phyloP scores from a whole-genome alignment of 345 rosid species.

The Diplotaxis tenuifolia region DNA sequence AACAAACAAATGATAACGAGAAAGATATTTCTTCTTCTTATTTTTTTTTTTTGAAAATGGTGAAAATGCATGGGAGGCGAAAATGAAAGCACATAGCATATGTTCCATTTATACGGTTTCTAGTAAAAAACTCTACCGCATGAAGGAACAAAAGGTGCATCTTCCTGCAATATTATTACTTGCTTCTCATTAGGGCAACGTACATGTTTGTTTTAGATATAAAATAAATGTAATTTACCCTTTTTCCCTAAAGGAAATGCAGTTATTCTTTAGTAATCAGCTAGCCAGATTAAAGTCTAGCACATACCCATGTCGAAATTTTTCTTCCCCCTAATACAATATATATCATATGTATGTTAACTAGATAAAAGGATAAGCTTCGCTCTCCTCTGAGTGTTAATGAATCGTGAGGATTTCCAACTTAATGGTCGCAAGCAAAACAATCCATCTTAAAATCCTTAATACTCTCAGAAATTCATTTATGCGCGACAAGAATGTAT shows the following conservation, averaged over 20 bases:
- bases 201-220: not conserved
- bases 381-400: not conserved
- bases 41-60: not conserved
- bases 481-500: too few relatives aligned
- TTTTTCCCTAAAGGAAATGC: too few relatives aligned
- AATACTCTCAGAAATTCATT: too few relatives aligned
- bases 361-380: not conserved
- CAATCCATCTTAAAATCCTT: too few relatives aligned
- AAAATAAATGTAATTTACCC: too few relatives aligned
- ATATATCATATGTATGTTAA: not conserved
- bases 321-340: not conserved
- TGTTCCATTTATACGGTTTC: constrained; percentile 20
- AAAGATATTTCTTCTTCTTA: not conserved
- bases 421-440: not conserved
- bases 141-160: constrained; percentile 10
- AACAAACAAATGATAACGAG: not conserved
- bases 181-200: not conserved
- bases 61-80: constrained; percentile 17
- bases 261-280: not conserved
- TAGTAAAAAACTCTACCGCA: not conserved
- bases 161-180: not conserved
- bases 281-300: not conserved
- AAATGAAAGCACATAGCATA: constrained; percentile 28
- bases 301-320: not conserved
- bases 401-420: not conserved